Base-by-base conservation (phyloP, 139 green algal genomes). In the Nannochloris sp. region DNA sequence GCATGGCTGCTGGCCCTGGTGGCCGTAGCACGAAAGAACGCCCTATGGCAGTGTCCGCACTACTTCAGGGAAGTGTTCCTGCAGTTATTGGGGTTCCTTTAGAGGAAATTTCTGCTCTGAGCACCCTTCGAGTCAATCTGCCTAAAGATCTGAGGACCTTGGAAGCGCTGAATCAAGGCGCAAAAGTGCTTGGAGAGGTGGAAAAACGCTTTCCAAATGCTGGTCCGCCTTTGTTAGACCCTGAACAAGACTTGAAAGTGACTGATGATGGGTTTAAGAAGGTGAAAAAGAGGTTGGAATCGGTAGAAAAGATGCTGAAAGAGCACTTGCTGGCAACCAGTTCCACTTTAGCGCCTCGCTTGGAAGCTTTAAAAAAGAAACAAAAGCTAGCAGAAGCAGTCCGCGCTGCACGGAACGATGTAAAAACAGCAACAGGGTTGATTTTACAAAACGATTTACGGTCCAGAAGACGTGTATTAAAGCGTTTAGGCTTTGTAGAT, bases 131-230 rank as follows among this genome's bases (percentile, higher is more conserved):
- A 27, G 61, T 97, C 3, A 62, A 55, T 36, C 59, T 98, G 15
- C 89, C 92, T 8, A 36, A 71, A 6, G 91, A 98, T 64, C 73
- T 98, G 62, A 60, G 84, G 14, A 75, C 84, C 13, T 36, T 9
- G 60, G 71, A 64, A 46, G 45, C 64, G 23, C 34, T 33, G 39
- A 55, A 39, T 30, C 33, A 45, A 30, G 67, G 70, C 12, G 33
- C 2, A 7, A 62, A 65, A 19, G 61, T 64, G 4, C 47, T 87
- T 15, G 53, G 27, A 2, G 73, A 87, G 54, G 74, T 87, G 27
- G 44, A 63, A 54, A 59, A 47, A 37, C 67, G 77, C 8, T 78
- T 80, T 56, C 29, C 46, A 29, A 42, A 37, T n/a, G 53, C 42
- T 19, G 74, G 59, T 15, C 34, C 73, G 27, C 77, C 77, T 14